Base-by-base conservation (phyloP, 202 grass and related monocot genomes). In the Miscanthus sacchariflorus region DNA sequence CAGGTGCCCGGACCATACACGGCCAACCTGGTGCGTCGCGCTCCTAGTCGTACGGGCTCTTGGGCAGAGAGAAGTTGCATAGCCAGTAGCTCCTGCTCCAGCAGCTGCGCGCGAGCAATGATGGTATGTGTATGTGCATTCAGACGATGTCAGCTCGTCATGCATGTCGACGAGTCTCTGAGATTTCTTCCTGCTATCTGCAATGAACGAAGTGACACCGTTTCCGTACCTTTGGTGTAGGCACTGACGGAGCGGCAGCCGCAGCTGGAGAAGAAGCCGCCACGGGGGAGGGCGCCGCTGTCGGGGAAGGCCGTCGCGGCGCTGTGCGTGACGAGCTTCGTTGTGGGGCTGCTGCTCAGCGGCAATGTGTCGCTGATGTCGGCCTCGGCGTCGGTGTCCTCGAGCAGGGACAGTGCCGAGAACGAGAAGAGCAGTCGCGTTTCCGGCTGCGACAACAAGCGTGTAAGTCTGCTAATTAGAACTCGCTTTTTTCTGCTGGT, bases 241-340 rank as follows among this genome's bases (percentile, higher is more conserved):
- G 84, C 92, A 54, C 68, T 87, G 45, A 48, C 81, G 69, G 95
- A 95, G 82, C 78, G 87, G 70, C 89, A 84, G 89, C 92, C 90
- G 73, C 90, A 98, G 81, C 70, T 84, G 74, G 96, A 98, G 85
- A 98, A 98, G 96, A 95, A 92, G 86, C 25, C n/a, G 85, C 19
- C 76, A 38, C 72, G 90, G 75, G 68, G 46, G 54, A 89, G 56
- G 90, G 39, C 90, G 86, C 87, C 86, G 30, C 39, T 99, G 88
- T 70, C 87, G 42, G 88, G 84, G 48, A 98, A 90, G 81, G 77
- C 87, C 54, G 70, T 96, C 38, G 85, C 6, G 36, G 80, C 79
- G 54, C 85, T 96, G 39, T 94, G 94, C 77, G 33, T 89, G 5
- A 79, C 88, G 3, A 88, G 96, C 89, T 99, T 99, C 93, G 64